A percentile compares a stretch with the other conserved stretches of the same genome.
Conservation (phyloP, 495 filamentous ascomycete genomes). For the Parmelia sp. region DNA sequence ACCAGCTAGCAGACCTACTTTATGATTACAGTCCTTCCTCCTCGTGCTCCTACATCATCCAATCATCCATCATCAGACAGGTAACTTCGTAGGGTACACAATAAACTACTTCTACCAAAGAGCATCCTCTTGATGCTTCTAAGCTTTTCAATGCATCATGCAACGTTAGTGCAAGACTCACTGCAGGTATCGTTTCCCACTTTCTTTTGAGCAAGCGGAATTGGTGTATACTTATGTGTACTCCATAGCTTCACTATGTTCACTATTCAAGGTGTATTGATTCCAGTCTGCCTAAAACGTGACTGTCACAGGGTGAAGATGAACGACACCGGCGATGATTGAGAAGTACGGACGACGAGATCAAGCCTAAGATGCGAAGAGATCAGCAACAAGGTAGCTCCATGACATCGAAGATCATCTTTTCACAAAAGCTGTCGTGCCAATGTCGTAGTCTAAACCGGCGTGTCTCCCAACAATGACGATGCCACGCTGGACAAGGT, state of each 20-base stretch:
- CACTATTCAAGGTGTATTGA: conserved; percentile 54
- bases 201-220: conserved; percentile 38
- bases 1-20: no score
- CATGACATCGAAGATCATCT: conserved; percentile 91
- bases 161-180: conserved; percentile 38
- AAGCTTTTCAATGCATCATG: conserved; percentile 41
- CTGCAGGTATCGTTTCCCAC: conserved; percentile 39
- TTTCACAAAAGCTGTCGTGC: conserved; percentile 59
- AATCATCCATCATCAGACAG: conserved; percentile 38
- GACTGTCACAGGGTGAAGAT: conserved; percentile 55
- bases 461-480: conserved; percentile 75
- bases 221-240: conserved; percentile 42
- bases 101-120: conserved; percentile 38
- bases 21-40: conserved; percentile 37
- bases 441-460: conserved; percentile 70
- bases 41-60: no score
- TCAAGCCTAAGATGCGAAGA: conserved; percentile 73
- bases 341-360: conserved; percentile 49
- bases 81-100: conserved; percentile 46
- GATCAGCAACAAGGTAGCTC: conserved; percentile 76
- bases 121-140: conserved; percentile 39
- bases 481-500: conserved; percentile 54
- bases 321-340: conserved; percentile 57
- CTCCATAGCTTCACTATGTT: no score
- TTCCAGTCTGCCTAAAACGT: conserved; percentile 51